Percentiles rank a stretch among this genome's conserved stretches.
Conservation (phyloP, 2,329 filamentous ascomycete genomes). For the Botryotinia globosa region DNA sequence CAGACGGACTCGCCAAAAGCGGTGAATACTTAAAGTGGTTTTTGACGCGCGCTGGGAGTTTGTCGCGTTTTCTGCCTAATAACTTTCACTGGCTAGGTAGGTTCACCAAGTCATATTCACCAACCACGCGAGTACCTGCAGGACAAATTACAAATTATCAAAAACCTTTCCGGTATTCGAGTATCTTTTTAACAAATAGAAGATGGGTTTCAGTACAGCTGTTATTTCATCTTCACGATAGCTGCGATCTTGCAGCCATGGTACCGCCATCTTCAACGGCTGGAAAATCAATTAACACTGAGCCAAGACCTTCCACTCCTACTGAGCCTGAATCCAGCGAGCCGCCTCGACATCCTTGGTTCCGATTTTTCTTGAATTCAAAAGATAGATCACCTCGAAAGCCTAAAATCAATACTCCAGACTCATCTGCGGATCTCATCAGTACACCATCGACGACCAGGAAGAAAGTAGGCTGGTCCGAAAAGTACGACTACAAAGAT, state of each 20-base stretch:
- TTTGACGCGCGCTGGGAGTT: conserved; percentile 8
- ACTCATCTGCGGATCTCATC: conserved; percentile 40
- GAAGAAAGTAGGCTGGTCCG: conserved; percentile 62
- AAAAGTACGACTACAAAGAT: conserved; percentile 54
- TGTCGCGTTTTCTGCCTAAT: conserved; percentile 17
- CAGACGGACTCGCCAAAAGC: background rate
- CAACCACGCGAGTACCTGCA: conserved; percentile 9
- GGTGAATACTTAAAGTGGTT: conserved; percentile 20
- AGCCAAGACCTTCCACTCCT: conserved; percentile 63
- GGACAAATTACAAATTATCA: background rate
- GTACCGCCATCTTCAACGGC: conserved; percentile 31
- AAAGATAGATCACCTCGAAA: conserved; percentile 22
- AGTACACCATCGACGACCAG: conserved; percentile 33
- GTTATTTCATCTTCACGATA: conserved; percentile 10
- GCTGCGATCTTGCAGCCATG: conserved; percentile 36
- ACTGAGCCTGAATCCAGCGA: conserved; percentile 44
- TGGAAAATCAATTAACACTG: conserved; percentile 49
- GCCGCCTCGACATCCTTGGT: conserved; percentile 39
- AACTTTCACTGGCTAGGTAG: background rate
- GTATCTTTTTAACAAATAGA: background rate
- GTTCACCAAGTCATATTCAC: background rate
- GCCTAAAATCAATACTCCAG: conserved; percentile 27
- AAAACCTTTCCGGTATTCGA: background rate
- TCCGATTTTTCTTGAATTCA: conserved; percentile 22
- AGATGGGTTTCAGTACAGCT: conserved; percentile 19